These are phyloP conservation scores for Tetrastigma voinierianum DNA, from an alignment of 164 flowering plant genomes.

Conservation along the genomic window DNA sequence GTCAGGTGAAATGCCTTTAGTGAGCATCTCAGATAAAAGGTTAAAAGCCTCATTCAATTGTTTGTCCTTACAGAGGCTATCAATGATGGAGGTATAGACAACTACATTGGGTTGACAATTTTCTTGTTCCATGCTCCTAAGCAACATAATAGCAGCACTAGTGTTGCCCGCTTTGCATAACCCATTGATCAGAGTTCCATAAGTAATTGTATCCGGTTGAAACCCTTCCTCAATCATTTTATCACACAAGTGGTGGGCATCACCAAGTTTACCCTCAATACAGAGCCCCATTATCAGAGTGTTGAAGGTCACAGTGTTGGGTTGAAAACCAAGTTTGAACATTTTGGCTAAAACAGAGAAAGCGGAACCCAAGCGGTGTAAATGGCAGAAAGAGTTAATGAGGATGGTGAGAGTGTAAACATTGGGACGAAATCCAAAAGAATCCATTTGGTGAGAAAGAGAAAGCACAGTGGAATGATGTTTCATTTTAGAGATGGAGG, in stretches of 20 bases:
- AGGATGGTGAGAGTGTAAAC: slow-evolving; percentile 2
- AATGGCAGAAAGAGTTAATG: slow-evolving; percentile 11
- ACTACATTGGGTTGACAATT: not conserved
- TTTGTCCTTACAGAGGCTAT: not conserved
- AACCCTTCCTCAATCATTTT: slow-evolving; percentile 1
- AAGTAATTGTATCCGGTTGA: slow-evolving; percentile 2
- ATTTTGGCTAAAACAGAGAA: slow-evolving; percentile 12
- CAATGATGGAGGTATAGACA: not conserved
- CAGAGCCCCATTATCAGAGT: slow-evolving; percentile 5
- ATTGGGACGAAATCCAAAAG: not conserved
- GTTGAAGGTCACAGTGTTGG: not conserved
- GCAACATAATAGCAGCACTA: not conserved
- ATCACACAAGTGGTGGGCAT: slow-evolving; percentile 1
- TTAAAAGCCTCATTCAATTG: not conserved
- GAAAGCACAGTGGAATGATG: slow-evolving; percentile 4
- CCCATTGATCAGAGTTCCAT: slow-evolving; percentile 5
- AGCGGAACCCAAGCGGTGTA: not conserved
- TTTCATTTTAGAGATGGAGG: not conserved
- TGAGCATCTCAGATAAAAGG: not conserved
- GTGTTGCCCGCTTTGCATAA: slow-evolving; percentile 8
- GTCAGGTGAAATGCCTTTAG: not conserved
- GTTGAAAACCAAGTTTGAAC: slow-evolving; percentile 9
- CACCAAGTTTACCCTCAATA: not conserved
- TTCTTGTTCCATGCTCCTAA: not conserved
- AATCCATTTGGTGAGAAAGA: not conserved